Conservation (phyloP, 257 asterid species). For the Echites panduratus region DNA sequence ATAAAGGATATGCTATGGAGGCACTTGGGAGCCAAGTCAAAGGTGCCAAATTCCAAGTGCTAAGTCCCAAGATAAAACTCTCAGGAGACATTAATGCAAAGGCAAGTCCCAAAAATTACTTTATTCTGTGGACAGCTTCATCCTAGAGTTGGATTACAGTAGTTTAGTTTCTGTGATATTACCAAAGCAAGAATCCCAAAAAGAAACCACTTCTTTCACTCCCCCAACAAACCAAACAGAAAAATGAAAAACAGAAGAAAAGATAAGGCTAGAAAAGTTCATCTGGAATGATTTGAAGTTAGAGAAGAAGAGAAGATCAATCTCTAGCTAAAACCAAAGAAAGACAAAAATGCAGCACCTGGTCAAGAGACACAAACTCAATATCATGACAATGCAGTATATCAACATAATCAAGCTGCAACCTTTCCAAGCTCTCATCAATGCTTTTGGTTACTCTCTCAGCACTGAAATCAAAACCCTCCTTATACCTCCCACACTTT, state of each 20-base stretch:
- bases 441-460: constrained; percentile 88
- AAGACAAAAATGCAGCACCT: constrained; percentile 36
- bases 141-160: not conserved
- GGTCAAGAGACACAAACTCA: constrained; percentile 89
- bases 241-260: no score
- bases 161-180: not conserved
- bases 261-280: not conserved
- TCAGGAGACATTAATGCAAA: not conserved
- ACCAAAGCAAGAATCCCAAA: not conserved
- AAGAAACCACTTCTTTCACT: not conserved
- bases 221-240: no score
- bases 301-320: not conserved
- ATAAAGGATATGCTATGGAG: not conserved
- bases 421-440: constrained; percentile 86
- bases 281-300: not conserved
- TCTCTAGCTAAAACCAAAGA: not conserved
- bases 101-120: not conserved
- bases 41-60: no score
- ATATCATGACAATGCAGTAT: constrained; percentile 91
- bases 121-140: not conserved
- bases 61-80: not conserved
- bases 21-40: not conserved
- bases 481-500: constrained; percentile 86
- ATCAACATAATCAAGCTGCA: constrained; percentile 98
- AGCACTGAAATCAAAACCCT: constrained; percentile 95